Base-by-base conservation (phyloP, 1,284 basidiomycete species). In the Cryptococcus sp. region DNA sequence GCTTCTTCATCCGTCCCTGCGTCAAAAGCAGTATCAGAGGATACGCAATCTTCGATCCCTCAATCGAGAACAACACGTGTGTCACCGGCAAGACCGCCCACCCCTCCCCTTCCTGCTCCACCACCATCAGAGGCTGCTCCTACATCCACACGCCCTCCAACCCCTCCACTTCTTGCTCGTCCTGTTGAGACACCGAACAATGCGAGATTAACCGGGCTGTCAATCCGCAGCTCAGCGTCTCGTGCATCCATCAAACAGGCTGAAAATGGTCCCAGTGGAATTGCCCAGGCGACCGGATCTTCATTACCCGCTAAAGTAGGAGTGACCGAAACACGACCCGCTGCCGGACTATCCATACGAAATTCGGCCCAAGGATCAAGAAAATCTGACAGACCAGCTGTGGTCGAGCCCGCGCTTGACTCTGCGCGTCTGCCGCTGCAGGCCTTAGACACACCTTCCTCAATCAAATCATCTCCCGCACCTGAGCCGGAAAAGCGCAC, bases 31-130 rank as follows among this genome's bases (percentile, higher is more conserved):
- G 23, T 35, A 19, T 15, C 52, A 4, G 40, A 13, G 4, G 41
- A 22, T 15, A 27, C 52, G 8, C 30, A 17, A 17, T n/a, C 30
- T 16, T 8, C 42, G 6, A 41, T 25, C 8, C 13, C 52, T 27
- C 11, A 19, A 40, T 2, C 30, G 8, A 30, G 47, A 7, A 48
- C n/a, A 11, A 17, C 46, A 23, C 47, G 27, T 42, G 8, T 30
- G 35, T 38, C 46, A 42, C 54, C 47, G 22, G 10, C 8, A 20
- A 25, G 47, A 42, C 42, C 47, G 23, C 54, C 54, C n/a, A 41
- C 54, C 20, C 54, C 54, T 40, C 47, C 54, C 5, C 51, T 35
- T 45, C 41, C 13, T 15, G 23, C 5, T 16, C n/a, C 38, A 52
- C 10, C 16, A 16, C 16, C 49, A n/a, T 4, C 38, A 48, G 47